Base-by-base conservation (phyloP, 805 yeast genomes). In the Nakazawaea laoshanensis region DNA sequence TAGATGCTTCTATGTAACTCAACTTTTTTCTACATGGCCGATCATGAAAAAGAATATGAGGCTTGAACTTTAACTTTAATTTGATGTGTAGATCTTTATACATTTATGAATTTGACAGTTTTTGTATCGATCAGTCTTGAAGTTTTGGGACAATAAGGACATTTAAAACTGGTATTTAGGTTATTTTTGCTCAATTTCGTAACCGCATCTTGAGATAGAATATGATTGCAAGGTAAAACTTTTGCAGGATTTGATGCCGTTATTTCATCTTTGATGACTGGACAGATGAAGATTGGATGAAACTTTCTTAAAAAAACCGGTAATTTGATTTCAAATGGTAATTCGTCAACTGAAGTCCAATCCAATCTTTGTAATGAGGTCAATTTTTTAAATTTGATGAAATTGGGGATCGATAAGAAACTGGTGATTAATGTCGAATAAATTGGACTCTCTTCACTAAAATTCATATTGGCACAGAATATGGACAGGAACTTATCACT, bases 241-340 rank as follows among this genome's bases (percentile, higher is more conserved):
- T 67, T 66, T 3, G 84, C 79, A n/a, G 82, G 83, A 43, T 76
- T 74, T 13, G 55, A 60, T 1, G 37, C 33, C 10, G 83, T 77
- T 3, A 76, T 71, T 45, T 77, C 83, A 40, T 75, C 80, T 47
- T 76, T 77, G 11, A 75, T 61, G 1, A 78, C 81, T 0, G 87
- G 87, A 46, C 87, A 78, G 4, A 78, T 78, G 46, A 77, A 78
- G 2, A 78, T 63, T 2, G 84, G 72, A 47, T 78, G 86, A 50
- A 66, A 76, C 35, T 67, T 68, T n/a, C n/a, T n/a, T 30, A 75
- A 50, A 16, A 53, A 53, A 0, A 52, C 50, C 1, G 87, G 86
- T 14, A 78, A 52, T 19, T 61, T 61, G 14, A 75, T 66, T 41
- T 72, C 81, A 33, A 76, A 74, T 3, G 84, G 83, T 12, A 78